phyloP scores from a whole-genome alignment of 2,329 filamentous ascomycete species.

The Fusarium oxysporum region DNA sequence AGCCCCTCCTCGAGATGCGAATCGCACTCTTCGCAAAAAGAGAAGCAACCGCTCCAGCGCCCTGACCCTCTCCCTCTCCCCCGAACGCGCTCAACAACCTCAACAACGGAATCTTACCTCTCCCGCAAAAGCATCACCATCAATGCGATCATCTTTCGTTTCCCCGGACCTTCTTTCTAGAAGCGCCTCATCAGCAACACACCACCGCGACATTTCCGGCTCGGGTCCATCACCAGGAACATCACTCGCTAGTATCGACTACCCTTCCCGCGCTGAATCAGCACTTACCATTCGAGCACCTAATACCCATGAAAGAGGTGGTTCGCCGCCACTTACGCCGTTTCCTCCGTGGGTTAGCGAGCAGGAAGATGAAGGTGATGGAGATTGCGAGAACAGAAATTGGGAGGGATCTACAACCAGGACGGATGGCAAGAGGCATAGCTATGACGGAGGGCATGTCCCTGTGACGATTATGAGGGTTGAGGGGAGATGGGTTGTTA shows the following conservation, averaged over 20 bases:
- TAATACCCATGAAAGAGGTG: constrained; percentile 5
- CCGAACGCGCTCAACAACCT: constrained; percentile 9
- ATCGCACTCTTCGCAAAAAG: constrained; percentile 29
- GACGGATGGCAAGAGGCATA: constrained; percentile 4
- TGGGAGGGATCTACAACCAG: constrained; percentile 21
- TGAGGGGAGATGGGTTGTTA: constrained; percentile 31
- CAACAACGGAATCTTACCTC: constrained; percentile 21
- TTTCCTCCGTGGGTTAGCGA: constrained; percentile 44
- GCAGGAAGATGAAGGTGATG: constrained; percentile 33
- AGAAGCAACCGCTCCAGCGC: constrained; percentile 20
- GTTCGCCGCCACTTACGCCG: constrained; percentile 41
- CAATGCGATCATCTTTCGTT: constrained; percentile 13
- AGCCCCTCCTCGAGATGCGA: constrained; percentile 4
- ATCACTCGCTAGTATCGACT: constrained; percentile 20
- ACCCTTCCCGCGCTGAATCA: constrained; percentile 33
- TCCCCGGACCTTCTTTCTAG: constrained; percentile 19
- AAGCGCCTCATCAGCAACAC: constrained; percentile 4
- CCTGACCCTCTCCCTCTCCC: constrained; percentile 29
- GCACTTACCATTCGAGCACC: constrained; percentile 36
- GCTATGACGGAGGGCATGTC: not conserved
- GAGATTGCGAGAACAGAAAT: constrained; percentile 17
- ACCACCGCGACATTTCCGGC: constrained; percentile 16
- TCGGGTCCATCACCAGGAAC: constrained; percentile 7
- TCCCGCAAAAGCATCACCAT: not conserved
- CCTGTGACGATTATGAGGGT: constrained; percentile 11